These are phyloP conservation scores for Suhomyces sp. DNA, from an alignment of 805 yeast species.

Conservation along the genomic window DNA sequence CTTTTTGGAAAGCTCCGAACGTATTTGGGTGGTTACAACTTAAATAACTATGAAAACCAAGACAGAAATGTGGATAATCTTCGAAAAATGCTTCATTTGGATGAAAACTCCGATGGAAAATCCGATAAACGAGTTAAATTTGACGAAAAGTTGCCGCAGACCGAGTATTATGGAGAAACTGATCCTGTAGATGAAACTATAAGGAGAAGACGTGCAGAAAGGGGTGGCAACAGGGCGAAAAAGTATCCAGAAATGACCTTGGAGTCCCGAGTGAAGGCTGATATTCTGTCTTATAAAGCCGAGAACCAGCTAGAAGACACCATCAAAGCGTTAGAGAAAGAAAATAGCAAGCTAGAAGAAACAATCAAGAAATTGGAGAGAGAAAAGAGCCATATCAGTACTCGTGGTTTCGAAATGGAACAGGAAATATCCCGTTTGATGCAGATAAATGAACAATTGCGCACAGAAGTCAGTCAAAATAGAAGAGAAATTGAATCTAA, in stretches of 20 bases:
- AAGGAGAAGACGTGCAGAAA: not conserved
- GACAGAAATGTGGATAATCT: conserved; percentile 13
- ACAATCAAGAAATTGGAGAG: not conserved
- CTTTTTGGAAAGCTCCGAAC: conserved; percentile 10
- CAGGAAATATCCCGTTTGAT: not conserved
- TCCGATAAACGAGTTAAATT: not conserved
- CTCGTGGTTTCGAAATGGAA: not conserved
- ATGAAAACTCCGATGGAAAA: not conserved
- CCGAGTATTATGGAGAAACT: not conserved
- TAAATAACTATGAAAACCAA: conserved; percentile 12
- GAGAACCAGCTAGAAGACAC: not conserved
- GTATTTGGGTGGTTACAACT: conserved; percentile 12
- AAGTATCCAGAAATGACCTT: not conserved
- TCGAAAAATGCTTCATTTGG: conserved; percentile 1
- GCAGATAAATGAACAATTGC: not conserved
- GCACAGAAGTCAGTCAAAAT: not conserved
- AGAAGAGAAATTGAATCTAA: not conserved
- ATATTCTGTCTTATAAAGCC: not conserved
- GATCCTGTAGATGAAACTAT: not conserved
- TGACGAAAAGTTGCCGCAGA: not conserved
- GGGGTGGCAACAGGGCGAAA: not conserved
- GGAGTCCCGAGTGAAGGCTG: not conserved
- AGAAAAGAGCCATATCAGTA: not conserved
- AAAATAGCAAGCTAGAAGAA: not conserved
- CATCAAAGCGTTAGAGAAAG: not conserved